A percentile compares a stretch with the other conserved stretches of the same genome.
Evolutionary conservation across 2,329 filamentous ascomycete genomes (phyloP).

Genomic region (Endothia cerciana): DNA sequence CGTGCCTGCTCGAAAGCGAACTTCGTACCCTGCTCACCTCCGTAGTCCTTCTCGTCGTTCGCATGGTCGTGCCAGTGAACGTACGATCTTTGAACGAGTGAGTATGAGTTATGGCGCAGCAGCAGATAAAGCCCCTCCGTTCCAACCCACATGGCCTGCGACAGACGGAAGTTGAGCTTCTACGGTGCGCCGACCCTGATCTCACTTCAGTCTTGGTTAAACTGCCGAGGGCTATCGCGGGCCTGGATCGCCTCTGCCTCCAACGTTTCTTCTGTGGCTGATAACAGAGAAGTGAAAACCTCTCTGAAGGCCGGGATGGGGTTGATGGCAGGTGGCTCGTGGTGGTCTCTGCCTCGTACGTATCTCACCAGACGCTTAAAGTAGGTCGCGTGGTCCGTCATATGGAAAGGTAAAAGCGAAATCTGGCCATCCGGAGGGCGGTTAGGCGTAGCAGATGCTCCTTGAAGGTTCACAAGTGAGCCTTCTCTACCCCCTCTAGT

Average conservation of each 20-base stretch:
- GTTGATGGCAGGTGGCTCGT: background rate
- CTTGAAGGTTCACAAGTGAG: background rate
- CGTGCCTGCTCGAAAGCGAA: background rate
- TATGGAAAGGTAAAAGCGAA: background rate
- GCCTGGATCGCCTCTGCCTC: background rate
- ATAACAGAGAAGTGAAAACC: background rate
- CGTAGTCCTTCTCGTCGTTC: background rate
- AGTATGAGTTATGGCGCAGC: background rate
- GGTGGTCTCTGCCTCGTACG: background rate
- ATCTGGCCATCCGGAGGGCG: background rate
- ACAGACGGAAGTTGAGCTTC: background rate
- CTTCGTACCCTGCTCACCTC: background rate
- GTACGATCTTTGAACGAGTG: background rate
- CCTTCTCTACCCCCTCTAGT: too few species aligned
- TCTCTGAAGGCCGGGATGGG: background rate
- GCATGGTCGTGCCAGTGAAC: background rate
- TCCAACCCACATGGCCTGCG: background rate
- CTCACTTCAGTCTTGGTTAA: background rate
- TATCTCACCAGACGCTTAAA: background rate
- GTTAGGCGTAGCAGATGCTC: background rate
- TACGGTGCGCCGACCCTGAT: background rate
- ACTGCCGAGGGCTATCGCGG: background rate
- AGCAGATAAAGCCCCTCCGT: background rate
- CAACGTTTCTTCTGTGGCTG: background rate
- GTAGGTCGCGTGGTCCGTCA: background rate